These are phyloP conservation scores for Lentinula edodes DNA, from an alignment of 768 basidiomycete species.

Conservation along the genomic window DNA sequence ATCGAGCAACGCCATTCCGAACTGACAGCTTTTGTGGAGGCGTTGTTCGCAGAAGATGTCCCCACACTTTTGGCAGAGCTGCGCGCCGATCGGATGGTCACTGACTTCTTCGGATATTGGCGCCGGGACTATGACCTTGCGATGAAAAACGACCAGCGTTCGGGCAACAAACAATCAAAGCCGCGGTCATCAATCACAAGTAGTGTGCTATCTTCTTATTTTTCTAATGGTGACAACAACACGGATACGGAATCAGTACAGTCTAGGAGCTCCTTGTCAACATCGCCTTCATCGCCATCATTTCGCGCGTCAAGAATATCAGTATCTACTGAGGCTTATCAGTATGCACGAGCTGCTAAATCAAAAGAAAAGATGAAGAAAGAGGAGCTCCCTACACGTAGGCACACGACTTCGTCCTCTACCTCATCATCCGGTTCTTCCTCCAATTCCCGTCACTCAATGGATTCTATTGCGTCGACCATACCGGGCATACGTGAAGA, in stretches of 20 bases:
- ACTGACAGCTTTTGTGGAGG: constrained; percentile 51
- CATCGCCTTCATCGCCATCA: neutral
- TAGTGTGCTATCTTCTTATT: constrained; percentile 56
- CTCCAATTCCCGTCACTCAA: constrained; percentile 20
- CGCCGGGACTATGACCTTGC: constrained; percentile 61
- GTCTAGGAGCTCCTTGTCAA: neutral
- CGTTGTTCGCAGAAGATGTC: constrained; percentile 53
- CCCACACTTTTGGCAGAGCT: constrained; percentile 67
- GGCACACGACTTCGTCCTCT: constrained; percentile 22
- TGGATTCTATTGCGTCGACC: constrained; percentile 17
- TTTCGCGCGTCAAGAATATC: neutral
- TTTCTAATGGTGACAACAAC: constrained; percentile 36
- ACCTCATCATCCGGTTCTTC: constrained; percentile 42
- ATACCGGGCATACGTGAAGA: constrained; percentile 32
- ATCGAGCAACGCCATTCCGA: constrained; percentile 60
- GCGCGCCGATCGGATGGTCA: constrained; percentile 47
- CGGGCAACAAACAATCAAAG: constrained; percentile 14
- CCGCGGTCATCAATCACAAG: constrained; percentile 41
- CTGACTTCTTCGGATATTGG: constrained; percentile 81
- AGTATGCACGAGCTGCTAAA: constrained; percentile 2
- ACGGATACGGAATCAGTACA: constrained; percentile 9
- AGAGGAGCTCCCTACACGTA: constrained; percentile 12
- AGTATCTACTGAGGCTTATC: neutral
- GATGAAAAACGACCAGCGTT: constrained; percentile 28
- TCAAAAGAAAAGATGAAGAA: constrained; percentile 2